A percentile compares a stretch with the other conserved stretches of the same genome.
phyloP scores from a whole-genome alignment of 805 yeast genomes.

The Sugiyamaella qingdaonensis region DNA sequence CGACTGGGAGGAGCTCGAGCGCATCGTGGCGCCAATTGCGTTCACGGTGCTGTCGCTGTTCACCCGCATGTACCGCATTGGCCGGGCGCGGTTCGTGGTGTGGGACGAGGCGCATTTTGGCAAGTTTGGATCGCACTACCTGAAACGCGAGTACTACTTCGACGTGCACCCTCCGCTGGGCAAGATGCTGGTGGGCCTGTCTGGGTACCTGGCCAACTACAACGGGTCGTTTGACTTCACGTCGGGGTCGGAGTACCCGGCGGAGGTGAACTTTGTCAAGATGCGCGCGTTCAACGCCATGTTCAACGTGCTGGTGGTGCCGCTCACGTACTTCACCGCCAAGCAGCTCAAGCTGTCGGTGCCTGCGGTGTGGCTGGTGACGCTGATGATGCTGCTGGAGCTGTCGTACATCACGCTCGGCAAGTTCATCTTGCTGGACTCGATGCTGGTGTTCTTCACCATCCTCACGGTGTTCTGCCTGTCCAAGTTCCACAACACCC shows the following conservation, averaged over 20 bases:
- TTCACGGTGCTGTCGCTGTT: conserved; percentile 54
- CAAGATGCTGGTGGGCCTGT: conserved; percentile 83
- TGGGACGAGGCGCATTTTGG: conserved; percentile 99
- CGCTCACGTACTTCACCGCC: conserved; percentile 80
- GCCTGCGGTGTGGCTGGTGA: conserved; percentile 70
- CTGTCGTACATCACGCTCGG: conserved; percentile 80
- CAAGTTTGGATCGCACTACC: conserved; percentile 88
- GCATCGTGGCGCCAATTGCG: conserved; percentile 38
- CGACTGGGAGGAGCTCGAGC: conserved; percentile 23
- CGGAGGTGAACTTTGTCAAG: conserved; percentile 62
- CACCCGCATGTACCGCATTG: conserved; percentile 57
- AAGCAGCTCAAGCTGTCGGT: conserved; percentile 68
- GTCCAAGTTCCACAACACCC: conserved; percentile 62
- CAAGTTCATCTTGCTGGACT: conserved; percentile 85
- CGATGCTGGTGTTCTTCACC: conserved; percentile 86
- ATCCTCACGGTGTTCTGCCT: conserved; percentile 74
- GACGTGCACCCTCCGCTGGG: conserved; percentile 98
- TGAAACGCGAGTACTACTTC: conserved; percentile 84
- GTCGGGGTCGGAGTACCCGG: conserved; percentile 75
- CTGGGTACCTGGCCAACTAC: conserved; percentile 82
- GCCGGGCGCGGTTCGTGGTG: conserved; percentile 64
- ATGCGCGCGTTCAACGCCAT: conserved; percentile 88
- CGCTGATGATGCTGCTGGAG: conserved; percentile 71
- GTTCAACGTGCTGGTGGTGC: conserved; percentile 80
- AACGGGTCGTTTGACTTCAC: conserved; percentile 88